A percentile compares a stretch with the other conserved stretches of the same genome.
Evolutionary conservation across 1,284 basidiomycete species (phyloP).

Genomic region (Fereydounia khargensis): DNA sequence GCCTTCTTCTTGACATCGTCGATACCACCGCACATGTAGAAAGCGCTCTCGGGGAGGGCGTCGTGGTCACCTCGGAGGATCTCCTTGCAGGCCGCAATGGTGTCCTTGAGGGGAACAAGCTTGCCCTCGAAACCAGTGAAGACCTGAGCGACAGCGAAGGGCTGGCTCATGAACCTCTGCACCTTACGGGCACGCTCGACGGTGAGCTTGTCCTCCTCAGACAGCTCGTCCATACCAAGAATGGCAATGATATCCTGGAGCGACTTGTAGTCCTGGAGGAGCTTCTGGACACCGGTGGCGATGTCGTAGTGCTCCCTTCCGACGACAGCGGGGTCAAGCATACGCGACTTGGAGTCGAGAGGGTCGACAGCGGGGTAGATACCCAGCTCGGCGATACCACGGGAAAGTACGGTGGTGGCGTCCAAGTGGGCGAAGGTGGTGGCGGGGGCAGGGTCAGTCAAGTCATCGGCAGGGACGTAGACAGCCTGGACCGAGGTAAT

Average conservation of each 20-base stretch:
- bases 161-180: slow-evolving; percentile 93
- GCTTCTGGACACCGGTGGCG: slow-evolving; percentile 93
- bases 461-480: slow-evolving; percentile 98
- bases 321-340: slow-evolving; percentile 98
- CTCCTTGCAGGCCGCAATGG: slow-evolving; percentile 62
- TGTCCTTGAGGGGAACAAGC: slow-evolving; percentile 69
- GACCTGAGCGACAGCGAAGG: slow-evolving; percentile 97
- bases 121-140: slow-evolving; percentile 99
- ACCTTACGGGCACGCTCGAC: slow-evolving; percentile 70
- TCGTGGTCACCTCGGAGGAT: slow-evolving; percentile 89
- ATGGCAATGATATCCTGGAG: slow-evolving; percentile 82
- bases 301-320: slow-evolving; percentile 89
- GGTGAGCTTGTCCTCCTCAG: slow-evolving; percentile 97
- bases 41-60: slow-evolving; percentile 75
- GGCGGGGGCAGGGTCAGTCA: slow-evolving; percentile 98
- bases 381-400: slow-evolving; percentile 98
- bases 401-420: slow-evolving; percentile 96
- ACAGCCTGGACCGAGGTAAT: slow-evolving; percentile 99
- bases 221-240: slow-evolving; percentile 99
- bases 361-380: slow-evolving; percentile 99
- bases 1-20: slow-evolving; percentile 95
- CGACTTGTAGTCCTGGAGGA: slow-evolving; percentile 99
- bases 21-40: slow-evolving; percentile 72
- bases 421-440: slow-evolving; percentile 99
- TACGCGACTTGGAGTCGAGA: slow-evolving; percentile 97